Base-by-base conservation (phyloP, 441 rosid genomes). In the Populus hybrid region DNA sequence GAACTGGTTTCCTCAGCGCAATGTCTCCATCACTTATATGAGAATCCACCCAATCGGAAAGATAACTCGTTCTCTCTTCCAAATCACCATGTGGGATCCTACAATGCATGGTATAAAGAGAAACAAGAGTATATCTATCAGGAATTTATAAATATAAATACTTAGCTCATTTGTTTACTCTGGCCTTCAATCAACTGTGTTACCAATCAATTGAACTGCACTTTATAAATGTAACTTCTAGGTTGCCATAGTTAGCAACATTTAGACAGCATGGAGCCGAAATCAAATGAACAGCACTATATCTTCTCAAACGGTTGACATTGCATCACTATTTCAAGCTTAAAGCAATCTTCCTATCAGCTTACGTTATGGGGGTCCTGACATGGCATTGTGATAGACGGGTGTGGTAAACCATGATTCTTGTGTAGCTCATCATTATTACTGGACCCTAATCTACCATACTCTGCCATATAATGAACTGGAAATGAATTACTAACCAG, bases 1-100 rank as follows among this genome's bases (percentile, higher is more conserved):
- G 78, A 59, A 82, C 76, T 10, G 86, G 86, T 63, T 86, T 86
- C 76, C 74, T 78, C 76, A 83, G 70, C 68, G 75, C 70, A 4
- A 24, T 9, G 1, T 83, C 77, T n/a, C 88, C 85, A 26, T 83
- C 88, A 10, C 36, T 75, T 70, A 86, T 59, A 71, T 83, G 88
- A 75, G 88, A 82, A 42, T 83, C 84, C 66, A 84, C 63, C 88
- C 88, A 82, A 21, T n/a, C 75, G 0, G 86, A 76, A 32, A 84
- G 83, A 65, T 23, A 83, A 36, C 82, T 82, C 38, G 79, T 79
- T 75, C 82, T 86, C 32, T 57, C 83, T 35, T 82, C 82, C 63
- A 78, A 78, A 70, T 74, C 69, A 11, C 79, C 78, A 70, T 80
- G 21, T 3, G 84, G 84, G 16, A 83, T 80, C 86, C 86, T 83